These are phyloP conservation scores for Paratinospora sagittata DNA, from an alignment of 164 flowering plant species.

Conservation along the genomic window DNA sequence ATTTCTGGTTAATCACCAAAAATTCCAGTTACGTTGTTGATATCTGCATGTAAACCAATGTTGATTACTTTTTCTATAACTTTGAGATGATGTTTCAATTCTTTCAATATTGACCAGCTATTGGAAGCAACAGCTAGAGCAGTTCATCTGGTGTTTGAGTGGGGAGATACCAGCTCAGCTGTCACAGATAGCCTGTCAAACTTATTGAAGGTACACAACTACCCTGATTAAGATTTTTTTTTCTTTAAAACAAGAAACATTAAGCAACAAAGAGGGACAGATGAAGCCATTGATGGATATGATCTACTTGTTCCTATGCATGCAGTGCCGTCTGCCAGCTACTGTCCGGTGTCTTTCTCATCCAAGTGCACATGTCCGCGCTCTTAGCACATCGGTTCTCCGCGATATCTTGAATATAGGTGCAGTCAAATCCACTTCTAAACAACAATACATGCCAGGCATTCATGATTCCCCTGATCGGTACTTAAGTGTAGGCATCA, in stretches of 20 bases:
- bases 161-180: constrained; percentile 76
- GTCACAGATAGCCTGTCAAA: constrained; percentile 86
- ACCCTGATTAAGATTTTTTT: no score
- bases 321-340: constrained; percentile 96
- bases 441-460: constrained; percentile 29
- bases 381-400: constrained; percentile 90
- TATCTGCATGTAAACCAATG: no score
- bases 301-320: constrained; percentile 1
- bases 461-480: constrained; percentile 30
- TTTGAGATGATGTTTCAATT: not conserved
- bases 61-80: not conserved
- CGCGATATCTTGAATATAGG: constrained; percentile 56
- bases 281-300: not conserved
- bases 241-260: not conserved
- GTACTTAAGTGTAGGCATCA: constrained; percentile 32
- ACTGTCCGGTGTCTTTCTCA: constrained; percentile 84
- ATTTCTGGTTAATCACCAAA: not conserved
- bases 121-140: constrained; percentile 93
- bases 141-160: constrained; percentile 59
- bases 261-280: not conserved
- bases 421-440: constrained; percentile 26
- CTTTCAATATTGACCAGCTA: constrained; percentile 40
- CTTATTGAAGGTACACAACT: constrained; percentile 62
- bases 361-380: constrained; percentile 95
- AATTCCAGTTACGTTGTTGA: not conserved